Evolutionary conservation across 805 yeast genomes (phyloP), one percentile per base, ranked within the genome.

Genomic region (Ogataea naganishii): DNA sequence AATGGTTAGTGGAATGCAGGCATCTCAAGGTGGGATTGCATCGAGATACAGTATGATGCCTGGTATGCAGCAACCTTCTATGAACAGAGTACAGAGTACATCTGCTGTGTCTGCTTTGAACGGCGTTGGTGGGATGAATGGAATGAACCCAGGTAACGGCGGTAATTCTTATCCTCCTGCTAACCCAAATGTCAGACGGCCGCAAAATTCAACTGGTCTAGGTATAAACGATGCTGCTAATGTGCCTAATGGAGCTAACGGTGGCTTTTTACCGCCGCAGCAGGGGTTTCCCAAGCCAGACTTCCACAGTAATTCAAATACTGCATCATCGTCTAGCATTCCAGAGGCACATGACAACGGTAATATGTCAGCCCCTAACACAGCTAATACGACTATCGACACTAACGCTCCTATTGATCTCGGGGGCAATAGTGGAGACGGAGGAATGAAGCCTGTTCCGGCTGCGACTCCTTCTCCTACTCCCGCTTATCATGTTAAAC

Each of bases 401-500:
- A n/a, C n/a, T 27, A 19, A 23, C 24, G 17, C 10, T 27, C 23
- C 19, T 25, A 20, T 7, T 15, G 26, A 10, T 33, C 18, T 19
- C 34, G 24, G 18, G 23, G n/a, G 20, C 33, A 24, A 28, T n/a
- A n/a, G n/a, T n/a, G n/a, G n/a, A n/a, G n/a, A n/a, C n/a, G n/a
- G n/a, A n/a, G n/a, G n/a, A n/a, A n/a, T 32, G 26, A 18, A 34
- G 29, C 39, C 48, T 18, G 45, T 51, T 23, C 57, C 56, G 10
- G 56, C 44, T 26, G 46, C 57, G 11, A 47, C 55, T 1, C 52
- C 56, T 6, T 45, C 57, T 10, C 53, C 57, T n/a, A 49, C 50
- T 7, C 49, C 56, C 15, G 80, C 77, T 33, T 78, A 79, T 40
- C 68, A 72, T 56, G 73, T 80, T 52, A 59, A 65, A 31, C 40